Conservation (phyloP, 257 asterid genomes). For the Avicennia marina region DNA sequence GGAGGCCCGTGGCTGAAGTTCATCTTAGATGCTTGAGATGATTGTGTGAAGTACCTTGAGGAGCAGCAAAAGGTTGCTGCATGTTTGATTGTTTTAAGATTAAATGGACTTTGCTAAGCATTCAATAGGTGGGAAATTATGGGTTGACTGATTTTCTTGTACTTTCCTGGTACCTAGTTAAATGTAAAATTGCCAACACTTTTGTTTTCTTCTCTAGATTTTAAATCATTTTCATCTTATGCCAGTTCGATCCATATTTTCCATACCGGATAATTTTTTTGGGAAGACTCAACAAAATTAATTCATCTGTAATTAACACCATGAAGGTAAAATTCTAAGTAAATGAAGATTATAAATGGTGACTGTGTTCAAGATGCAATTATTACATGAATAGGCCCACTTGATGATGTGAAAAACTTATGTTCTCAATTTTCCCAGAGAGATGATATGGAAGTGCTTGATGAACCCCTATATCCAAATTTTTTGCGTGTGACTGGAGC, state of each 20-base stretch:
- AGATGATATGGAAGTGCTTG: slow-evolving; percentile 76
- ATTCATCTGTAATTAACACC: background rate
- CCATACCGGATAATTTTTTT: background rate
- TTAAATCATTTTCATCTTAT: background rate
- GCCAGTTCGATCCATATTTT: background rate
- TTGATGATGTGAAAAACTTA: background rate
- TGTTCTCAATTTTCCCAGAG: slow-evolving; percentile 41
- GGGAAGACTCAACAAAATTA: background rate
- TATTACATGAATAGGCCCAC: background rate
- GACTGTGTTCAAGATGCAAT: background rate
- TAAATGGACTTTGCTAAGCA: too few relatives aligned
- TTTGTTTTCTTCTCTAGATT: too few relatives aligned
- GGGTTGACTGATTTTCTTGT: too few relatives aligned
- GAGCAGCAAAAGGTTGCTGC: too few relatives aligned
- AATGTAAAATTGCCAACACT: too few relatives aligned
- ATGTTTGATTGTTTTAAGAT: too few relatives aligned
- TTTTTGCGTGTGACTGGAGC: slow-evolving; percentile 51
- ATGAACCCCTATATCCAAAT: slow-evolving; percentile 75
- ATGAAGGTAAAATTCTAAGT: too few relatives aligned
- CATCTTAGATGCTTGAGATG: too few relatives aligned
- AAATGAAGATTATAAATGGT: background rate
- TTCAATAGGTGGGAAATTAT: too few relatives aligned
- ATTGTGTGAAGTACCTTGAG: too few relatives aligned
- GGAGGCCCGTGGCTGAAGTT: too few relatives aligned
- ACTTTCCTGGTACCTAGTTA: too few relatives aligned